Percentiles rank a stretch among this genome's conserved stretches.
Evolutionary conservation across 2,329 filamentous ascomycete species (phyloP).

Genomic region (Talaromyces verruculosus): DNA sequence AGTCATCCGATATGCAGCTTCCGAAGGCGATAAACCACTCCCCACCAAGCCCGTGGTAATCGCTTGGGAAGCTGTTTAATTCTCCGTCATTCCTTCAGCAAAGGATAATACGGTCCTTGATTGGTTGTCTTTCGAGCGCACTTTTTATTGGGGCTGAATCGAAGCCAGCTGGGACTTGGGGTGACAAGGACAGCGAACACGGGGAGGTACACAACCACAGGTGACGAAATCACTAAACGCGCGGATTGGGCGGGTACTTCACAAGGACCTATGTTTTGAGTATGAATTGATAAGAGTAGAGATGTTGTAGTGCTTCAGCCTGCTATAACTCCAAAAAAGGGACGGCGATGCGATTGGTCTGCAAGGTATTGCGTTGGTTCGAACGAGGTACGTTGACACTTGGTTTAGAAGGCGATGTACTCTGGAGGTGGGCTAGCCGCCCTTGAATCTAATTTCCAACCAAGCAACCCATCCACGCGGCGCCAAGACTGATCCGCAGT

Average conservation of each 20-base stretch:
- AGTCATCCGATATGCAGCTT: conserved; percentile 39
- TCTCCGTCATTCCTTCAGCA: conserved; percentile 20
- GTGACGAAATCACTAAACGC: conserved; percentile 16
- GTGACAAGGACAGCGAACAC: conserved; percentile 12
- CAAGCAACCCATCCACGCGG: conserved; percentile 10
- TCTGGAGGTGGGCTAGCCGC: conserved; percentile 5
- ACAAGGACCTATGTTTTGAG: not conserved
- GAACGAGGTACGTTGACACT: not conserved
- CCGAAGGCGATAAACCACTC: conserved; percentile 30
- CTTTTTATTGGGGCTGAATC: not conserved
- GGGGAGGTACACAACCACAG: conserved; percentile 7
- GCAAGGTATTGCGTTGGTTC: not conserved
- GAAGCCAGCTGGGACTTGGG: not conserved
- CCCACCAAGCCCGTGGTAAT: conserved; percentile 22
- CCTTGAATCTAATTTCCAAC: not conserved
- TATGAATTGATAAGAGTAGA: not conserved
- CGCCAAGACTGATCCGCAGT: conserved; percentile 17
- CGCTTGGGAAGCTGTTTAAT: conserved; percentile 18
- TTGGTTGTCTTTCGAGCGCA: not conserved
- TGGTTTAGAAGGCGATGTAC: not conserved
- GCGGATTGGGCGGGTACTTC: not conserved
- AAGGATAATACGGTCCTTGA: not conserved
- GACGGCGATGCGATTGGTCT: conserved; percentile 14
- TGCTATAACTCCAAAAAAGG: not conserved
- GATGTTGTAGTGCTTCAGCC: not conserved